Base-by-base conservation (phyloP, 768 basidiomycete genomes). In the Boletales sp. region DNA sequence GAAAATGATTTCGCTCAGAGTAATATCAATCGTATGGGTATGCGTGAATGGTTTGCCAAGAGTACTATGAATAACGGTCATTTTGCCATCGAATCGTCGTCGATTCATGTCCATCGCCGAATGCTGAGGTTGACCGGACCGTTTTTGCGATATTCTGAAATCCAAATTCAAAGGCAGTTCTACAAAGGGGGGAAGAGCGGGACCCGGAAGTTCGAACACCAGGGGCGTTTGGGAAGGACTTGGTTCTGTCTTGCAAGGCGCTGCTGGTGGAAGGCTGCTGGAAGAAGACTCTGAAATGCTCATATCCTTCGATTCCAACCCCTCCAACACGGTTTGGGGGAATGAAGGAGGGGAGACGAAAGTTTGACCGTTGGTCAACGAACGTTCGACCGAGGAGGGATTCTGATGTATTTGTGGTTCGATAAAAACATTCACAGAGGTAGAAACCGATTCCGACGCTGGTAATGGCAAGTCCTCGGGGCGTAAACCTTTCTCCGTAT, bases 1-100 rank as follows among this genome's bases (percentile, higher is more conserved):
- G 54, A 60, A 66, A 7, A 64, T 54, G 13, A 53, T 48, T 19
- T 72, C 62, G 21, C 57, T 55, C 47, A 76, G 58, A 25, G 47
- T 43, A 51, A 74, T 62, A 9, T 59, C 57, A n/a, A 68, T 47
- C 19, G 32, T 13, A 28, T 65, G 60, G 25, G 51, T 44, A 50
- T 56, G 48, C 14, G 55, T 37, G 46, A 58, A 59, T 32, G 65
- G 33, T 18, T 53, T 58, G 21, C 61, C 65, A 30, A 49, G 57
- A 12, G 21, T 44, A 38, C 39, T 42, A 10, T 59, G 48, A 34
- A 67, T 49, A 19, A 67, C 41, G 10, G 49, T 44, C 54, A 56
- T 69, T 11, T 55, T 32, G 15, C 41, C 48, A 37, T 52, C 57
- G 19, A 58, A 62, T 42, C 56, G 56, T 5, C 14, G 33, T 30